Evolutionary conservation across 345 rosid species (phyloP).

Genomic region (Firmiana major): DNA sequence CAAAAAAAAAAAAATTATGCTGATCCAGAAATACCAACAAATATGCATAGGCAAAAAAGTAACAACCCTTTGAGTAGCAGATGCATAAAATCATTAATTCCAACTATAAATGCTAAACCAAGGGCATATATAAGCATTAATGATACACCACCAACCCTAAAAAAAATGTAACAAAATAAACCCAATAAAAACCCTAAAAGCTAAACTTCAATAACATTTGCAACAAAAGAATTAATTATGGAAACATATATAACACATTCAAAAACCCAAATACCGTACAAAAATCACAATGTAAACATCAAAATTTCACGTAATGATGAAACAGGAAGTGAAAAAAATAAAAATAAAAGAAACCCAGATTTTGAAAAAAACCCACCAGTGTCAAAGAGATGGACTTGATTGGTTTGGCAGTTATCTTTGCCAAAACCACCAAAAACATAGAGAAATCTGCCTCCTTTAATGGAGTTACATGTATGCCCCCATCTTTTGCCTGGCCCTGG

Average conservation of each 20-base stretch:
- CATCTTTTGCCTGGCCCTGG: slow-evolving; percentile 91
- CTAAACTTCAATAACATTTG: background rate
- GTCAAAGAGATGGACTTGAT: slow-evolving; percentile 93
- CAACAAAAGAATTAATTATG: slow-evolving; percentile 3
- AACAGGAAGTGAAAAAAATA: slow-evolving; percentile 11
- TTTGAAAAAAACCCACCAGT: slow-evolving; percentile 46
- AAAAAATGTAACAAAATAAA: background rate
- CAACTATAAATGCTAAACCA: slow-evolving; percentile 18
- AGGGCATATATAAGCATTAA: slow-evolving; percentile 4
- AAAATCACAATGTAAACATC: background rate
- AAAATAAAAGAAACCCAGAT: slow-evolving; percentile 5
- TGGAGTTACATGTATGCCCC: slow-evolving; percentile 96
- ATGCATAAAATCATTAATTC: slow-evolving; percentile 7
- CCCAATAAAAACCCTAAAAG: slow-evolving; percentile 28
- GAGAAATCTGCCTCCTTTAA: slow-evolving; percentile 81
- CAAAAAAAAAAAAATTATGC: background rate
- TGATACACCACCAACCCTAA: slow-evolving; percentile 13
- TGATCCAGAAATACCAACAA: slow-evolving; percentile 4
- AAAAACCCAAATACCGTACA: slow-evolving; percentile 11
- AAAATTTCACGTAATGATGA: slow-evolving; percentile 11
- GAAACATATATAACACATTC: background rate
- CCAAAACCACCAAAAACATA: slow-evolving; percentile 95
- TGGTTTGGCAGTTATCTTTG: slow-evolving; percentile 89
- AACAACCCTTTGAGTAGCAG: background rate
- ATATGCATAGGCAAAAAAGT: background rate